These are phyloP conservation scores for Coprinellus micaceus DNA, from an alignment of 768 basidiomycete species.

Conservation along the genomic window DNA sequence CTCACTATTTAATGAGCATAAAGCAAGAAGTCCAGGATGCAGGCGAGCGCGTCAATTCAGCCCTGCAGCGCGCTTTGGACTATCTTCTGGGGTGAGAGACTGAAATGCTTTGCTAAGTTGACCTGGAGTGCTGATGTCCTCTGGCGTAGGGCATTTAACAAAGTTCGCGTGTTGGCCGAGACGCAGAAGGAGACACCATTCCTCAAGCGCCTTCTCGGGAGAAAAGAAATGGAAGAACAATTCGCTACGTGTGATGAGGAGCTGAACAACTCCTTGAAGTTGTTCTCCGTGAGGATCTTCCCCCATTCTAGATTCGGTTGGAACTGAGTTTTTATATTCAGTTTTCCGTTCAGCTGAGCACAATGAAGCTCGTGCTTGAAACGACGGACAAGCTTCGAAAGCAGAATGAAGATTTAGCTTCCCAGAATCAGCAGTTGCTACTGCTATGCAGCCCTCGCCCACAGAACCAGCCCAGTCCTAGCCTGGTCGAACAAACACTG, in stretches of 20 bases:
- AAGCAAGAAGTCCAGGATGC: slow-evolving; percentile 60
- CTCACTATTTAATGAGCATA: slow-evolving; percentile 61
- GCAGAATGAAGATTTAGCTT: slow-evolving; percentile 9
- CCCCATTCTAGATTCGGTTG: neutral
- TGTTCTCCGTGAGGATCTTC: slow-evolving; percentile 6
- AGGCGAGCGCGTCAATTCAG: slow-evolving; percentile 37
- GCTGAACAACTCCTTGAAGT: slow-evolving; percentile 2
- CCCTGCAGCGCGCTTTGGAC: slow-evolving; percentile 1
- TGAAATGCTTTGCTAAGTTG: neutral
- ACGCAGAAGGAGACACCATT: slow-evolving; percentile 9
- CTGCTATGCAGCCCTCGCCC: slow-evolving; percentile 1
- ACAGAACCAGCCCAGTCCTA: neutral
- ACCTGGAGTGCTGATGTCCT: neutral
- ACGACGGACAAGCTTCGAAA: slow-evolving; percentile 5
- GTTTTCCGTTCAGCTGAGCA: slow-evolving; percentile 8
- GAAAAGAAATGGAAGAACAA: slow-evolving; percentile 3
- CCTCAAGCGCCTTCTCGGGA: slow-evolving; percentile 7
- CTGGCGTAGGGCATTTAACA: slow-evolving; percentile 1
- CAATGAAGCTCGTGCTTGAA: slow-evolving; percentile 9
- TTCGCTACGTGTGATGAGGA: slow-evolving; percentile 8
- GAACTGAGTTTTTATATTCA: neutral
- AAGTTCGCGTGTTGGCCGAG: slow-evolving; percentile 4
- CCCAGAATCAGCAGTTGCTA: slow-evolving; percentile 7
- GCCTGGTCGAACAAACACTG: neutral
- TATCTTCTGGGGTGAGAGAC: neutral